phyloP scores from a whole-genome alignment of 768 basidiomycete species.

The Lactarius evosmus region DNA sequence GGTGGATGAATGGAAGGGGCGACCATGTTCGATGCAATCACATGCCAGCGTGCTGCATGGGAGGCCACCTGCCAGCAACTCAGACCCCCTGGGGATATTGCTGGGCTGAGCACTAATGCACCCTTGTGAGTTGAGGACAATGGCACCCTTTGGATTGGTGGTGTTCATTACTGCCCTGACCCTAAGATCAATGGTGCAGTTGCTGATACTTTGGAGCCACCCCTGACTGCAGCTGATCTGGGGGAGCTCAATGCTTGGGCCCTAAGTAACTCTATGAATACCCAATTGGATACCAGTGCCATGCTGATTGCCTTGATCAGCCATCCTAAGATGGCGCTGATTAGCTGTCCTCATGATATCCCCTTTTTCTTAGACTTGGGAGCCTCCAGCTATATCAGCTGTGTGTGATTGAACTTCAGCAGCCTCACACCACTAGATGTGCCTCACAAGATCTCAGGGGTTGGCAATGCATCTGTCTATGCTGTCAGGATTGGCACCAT shows the following conservation, averaged over 20 bases:
- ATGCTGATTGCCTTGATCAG: not conserved
- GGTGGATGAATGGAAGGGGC: constrained; percentile 17
- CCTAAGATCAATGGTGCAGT: no score
- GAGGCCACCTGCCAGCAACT: not conserved
- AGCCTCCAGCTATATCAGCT: constrained; percentile 31
- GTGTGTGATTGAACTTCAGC: constrained; percentile 31
- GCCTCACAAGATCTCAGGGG: constrained; percentile 31
- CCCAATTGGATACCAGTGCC: not conserved
- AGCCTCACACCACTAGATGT: constrained; percentile 30
- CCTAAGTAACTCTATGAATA: no score
- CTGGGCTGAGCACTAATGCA: no score
- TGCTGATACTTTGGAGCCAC: no score
- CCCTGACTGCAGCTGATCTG: no score
- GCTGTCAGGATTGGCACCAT: constrained; percentile 34
- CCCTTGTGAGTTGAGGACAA: no score
- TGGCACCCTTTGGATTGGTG: no score
- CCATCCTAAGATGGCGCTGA: constrained; percentile 5
- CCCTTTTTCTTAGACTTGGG: constrained; percentile 33
- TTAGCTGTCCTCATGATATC: not conserved
- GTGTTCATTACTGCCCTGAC: no score
- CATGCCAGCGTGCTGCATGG: no score
- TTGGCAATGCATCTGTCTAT: constrained; percentile 32
- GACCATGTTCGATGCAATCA: no score
- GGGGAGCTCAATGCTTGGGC: no score
- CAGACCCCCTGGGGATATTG: no score